A percentile compares a stretch with the other conserved stretches of the same genome.
Conservation (phyloP, 2,329 filamentous ascomycete species). For the Aspergillus brunneoviolaceus region DNA sequence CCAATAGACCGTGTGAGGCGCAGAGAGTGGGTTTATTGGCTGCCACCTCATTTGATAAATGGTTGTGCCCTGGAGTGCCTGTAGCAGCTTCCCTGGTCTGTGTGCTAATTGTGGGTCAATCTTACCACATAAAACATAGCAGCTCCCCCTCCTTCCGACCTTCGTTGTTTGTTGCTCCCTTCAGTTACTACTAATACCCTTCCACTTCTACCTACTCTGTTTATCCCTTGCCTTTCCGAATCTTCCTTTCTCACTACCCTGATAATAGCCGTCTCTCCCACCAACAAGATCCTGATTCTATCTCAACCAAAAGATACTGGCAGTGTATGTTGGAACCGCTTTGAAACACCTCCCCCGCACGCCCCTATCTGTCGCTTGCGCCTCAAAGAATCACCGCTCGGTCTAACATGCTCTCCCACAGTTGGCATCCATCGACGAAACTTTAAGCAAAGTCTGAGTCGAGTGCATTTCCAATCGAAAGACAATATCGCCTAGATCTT, state of each 20-base stretch:
- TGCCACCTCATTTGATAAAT: conserved; percentile 18
- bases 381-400: background rate
- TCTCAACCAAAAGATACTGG: background rate
- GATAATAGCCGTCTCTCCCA: background rate
- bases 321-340: background rate
- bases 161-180: conserved; percentile 19
- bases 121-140: conserved; percentile 31
- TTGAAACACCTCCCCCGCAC: background rate
- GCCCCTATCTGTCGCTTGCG: background rate
- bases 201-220: background rate
- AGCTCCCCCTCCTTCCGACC: conserved; percentile 22
- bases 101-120: conserved; percentile 25
- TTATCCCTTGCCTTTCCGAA: conserved; percentile 14
- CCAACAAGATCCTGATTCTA: background rate
- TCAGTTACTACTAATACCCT: conserved; percentile 6
- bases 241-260: background rate
- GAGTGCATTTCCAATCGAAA: background rate
- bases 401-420: background rate
- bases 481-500: background rate
- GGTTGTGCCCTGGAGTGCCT: conserved; percentile 15
- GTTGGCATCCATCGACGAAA: background rate
- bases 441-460: background rate
- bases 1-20: conserved; percentile 22
- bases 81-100: conserved; percentile 28
- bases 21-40: conserved; percentile 25